Base-by-base conservation (phyloP, 1,284 basidiomycete genomes). In the Cutaneotrichosporon sp. region DNA sequence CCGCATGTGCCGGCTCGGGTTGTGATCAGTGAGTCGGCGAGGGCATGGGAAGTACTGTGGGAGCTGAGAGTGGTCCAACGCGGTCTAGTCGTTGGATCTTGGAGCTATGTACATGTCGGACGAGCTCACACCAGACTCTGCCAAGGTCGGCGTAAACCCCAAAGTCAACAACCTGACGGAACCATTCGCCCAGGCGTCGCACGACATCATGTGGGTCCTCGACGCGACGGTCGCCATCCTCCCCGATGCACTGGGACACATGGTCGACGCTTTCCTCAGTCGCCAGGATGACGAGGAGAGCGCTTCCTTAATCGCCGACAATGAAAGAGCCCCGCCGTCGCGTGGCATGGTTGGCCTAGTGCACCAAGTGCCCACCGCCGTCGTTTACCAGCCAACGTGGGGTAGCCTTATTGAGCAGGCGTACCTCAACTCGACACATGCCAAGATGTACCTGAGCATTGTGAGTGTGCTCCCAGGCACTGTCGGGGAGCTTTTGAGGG, bases 401-500 rank as follows among this genome's bases (percentile, higher is more conserved):
- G 97, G 95, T 0, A 89, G 93, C 16, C 84, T 87, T 64, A 85
- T 99, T 42, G 97, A 99, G 80, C 90, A 92, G 65, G 92, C 91
- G 1, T 99, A 97, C 77, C 82, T 99, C 58, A 97, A 96, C 76
- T 96, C 93, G 5, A 97, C 93, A 60, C 97, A 99, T 75, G 96
- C 96, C 16, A 98, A 97, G 80, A 99, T 99, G 96, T 99, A 99
- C 75, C 85, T 98, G 60, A 94, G 94, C 10, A 92, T 99, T 78
- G 80, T 81, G 64, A 74, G 79, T 72, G 2, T 26, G 42, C 42
- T 5, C n/a, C 8, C 8, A 36, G 34, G 34, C 2, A 32, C 2
- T 31, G 11, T 2, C 30, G 13, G 11, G 14, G 26, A 26, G 26
- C 26, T 55, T 46, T 21, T 13, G 34, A n/a, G 34, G 9, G n/a